A percentile compares a stretch with the other conserved stretches of the same genome.
These are phyloP conservation scores for Neofusicoccum cordaticola DNA, from an alignment of 2,329 filamentous ascomycete genomes.

Conservation along the genomic window DNA sequence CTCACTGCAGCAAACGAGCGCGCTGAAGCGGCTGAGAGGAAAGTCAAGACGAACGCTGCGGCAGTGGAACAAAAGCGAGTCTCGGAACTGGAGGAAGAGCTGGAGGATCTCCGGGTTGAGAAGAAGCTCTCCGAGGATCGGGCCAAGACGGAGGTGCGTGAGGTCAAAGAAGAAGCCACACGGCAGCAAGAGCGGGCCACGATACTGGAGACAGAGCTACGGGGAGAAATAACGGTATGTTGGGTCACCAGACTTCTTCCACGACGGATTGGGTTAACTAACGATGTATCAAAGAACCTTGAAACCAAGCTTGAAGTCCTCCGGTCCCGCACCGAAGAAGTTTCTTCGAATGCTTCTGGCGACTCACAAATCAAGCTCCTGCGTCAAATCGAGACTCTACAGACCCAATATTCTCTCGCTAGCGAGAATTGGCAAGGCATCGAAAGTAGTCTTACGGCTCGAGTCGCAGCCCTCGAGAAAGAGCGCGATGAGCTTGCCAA, in stretches of 20 bases:
- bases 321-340: conserved; percentile 82
- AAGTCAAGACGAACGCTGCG: conserved; percentile 64
- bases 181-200: conserved; percentile 69
- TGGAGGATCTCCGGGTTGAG: conserved; percentile 68
- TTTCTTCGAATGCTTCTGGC: conserved; percentile 74
- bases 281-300: conserved; percentile 54
- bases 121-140: conserved; percentile 73
- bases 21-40: conserved; percentile 64
- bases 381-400: conserved; percentile 89
- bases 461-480: conserved; percentile 76
- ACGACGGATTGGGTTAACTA: conserved; percentile 28
- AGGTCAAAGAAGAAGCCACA: conserved; percentile 70
- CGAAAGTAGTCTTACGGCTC: conserved; percentile 77
- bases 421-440: conserved; percentile 98
- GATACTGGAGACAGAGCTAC: conserved; percentile 71
- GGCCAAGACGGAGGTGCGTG: conserved; percentile 64
- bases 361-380: conserved; percentile 86
- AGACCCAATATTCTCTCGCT: conserved; percentile 90
- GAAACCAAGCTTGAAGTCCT: conserved; percentile 90
- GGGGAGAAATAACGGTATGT: conserved; percentile 64
- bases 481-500: conserved; percentile 83
- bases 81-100: conserved; percentile 59
- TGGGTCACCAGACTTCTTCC: no score
- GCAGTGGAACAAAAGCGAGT: conserved; percentile 61
- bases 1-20: conserved; percentile 65